Evolutionary conservation across 169 alveolate species (phyloP).

Genomic region (Eimeria brunetti): DNA sequence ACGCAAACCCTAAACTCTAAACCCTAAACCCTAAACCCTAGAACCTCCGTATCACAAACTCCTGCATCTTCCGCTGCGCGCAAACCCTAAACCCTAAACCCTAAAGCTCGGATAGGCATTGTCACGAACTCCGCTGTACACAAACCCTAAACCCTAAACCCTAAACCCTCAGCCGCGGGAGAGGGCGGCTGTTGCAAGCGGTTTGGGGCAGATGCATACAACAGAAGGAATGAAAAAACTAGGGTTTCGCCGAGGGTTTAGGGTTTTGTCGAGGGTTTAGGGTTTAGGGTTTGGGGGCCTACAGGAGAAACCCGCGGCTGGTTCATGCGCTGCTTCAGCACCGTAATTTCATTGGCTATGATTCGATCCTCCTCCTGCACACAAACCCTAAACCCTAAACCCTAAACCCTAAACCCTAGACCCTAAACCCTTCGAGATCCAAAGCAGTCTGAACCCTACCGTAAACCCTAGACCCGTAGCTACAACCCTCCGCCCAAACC

Average conservation of each 20-base stretch:
- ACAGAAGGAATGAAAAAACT: neutral
- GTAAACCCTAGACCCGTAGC: neutral
- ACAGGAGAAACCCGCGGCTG: slow-evolving; percentile 87
- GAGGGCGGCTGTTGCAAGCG: too few relatives aligned
- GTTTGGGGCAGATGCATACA: neutral
- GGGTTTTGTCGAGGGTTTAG: slow-evolving; percentile 3
- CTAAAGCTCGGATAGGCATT: neutral
- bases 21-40: slow-evolving; percentile 51
- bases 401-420: slow-evolving; percentile 14
- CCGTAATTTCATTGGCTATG: slow-evolving; percentile 90
- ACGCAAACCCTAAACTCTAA: slow-evolving; percentile 4
- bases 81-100: slow-evolving; percentile 39
- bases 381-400: slow-evolving; percentile 21
- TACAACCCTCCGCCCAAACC: neutral
- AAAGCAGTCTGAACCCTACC: neutral
- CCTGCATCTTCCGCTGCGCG: slow-evolving; percentile 81
- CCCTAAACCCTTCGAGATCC: neutral
- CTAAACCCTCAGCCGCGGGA: too few relatives aligned
- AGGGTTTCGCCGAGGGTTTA: neutral
- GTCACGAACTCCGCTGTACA: neutral
- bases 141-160: neutral
- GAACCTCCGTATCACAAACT: slow-evolving; percentile 83
- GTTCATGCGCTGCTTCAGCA: slow-evolving; percentile 88
- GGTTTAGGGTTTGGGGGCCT: slow-evolving; percentile 3
- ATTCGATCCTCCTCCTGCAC: slow-evolving; percentile 95